Percentiles rank a stretch among this genome's conserved stretches.
Evolutionary conservation across 306 rosid genomes (phyloP).

Genomic region (Ormosia semicastrata): DNA sequence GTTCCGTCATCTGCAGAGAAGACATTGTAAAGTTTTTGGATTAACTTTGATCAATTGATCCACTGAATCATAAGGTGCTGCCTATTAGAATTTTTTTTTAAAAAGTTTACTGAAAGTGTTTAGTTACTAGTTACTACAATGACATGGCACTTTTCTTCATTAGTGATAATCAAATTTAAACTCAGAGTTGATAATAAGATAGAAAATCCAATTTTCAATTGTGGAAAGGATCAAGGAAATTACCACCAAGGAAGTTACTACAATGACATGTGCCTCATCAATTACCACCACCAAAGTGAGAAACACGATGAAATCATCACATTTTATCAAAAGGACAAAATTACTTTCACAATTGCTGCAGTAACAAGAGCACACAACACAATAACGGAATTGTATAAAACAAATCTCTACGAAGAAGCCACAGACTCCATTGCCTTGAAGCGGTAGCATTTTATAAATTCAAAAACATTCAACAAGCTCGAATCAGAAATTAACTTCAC

Average conservation of each 20-base stretch:
- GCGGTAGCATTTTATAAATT: neutral
- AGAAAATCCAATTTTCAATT: neutral
- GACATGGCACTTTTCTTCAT: neutral
- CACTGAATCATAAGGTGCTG: neutral
- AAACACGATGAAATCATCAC: neutral
- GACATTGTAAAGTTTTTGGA: neutral
- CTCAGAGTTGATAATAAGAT: neutral
- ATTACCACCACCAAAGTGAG: constrained; percentile 2
- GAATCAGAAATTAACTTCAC: constrained; percentile 2
- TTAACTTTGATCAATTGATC: neutral
- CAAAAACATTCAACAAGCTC: neutral
- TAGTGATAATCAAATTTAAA: constrained; percentile 3
- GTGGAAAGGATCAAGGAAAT: neutral
- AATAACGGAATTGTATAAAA: neutral
- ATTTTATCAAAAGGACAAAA: neutral
- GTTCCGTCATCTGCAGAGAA: constrained; percentile 74
- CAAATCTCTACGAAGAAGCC: neutral
- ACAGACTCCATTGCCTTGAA: neutral
- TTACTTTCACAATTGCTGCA: neutral
- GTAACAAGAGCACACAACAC: neutral
- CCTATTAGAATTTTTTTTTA: neutral
- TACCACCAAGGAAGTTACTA: too few species aligned
- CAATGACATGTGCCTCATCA: neutral
- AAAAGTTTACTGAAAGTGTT: neutral
- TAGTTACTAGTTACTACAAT: neutral